Evolutionary conservation across 108 stramenopile genomes (phyloP).

Genomic region (Pseudonitzschia delicatissima): DNA sequence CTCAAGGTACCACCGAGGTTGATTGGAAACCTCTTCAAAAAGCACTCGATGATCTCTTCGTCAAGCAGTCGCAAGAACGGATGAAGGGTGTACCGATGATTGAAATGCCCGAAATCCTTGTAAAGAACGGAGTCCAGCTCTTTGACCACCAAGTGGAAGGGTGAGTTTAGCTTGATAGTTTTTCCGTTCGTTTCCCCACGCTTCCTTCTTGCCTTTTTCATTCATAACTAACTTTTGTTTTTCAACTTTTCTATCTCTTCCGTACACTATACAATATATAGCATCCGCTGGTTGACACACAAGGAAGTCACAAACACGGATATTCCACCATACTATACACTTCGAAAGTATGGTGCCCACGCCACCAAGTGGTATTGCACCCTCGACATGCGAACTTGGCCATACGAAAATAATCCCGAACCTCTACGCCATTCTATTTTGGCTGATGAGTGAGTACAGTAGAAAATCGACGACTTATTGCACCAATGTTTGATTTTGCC

Average conservation of each 20-base stretch:
- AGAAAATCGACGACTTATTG: no score
- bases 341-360: neutral
- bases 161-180: neutral
- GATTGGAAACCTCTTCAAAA: neutral
- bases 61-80: neutral
- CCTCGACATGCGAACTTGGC: neutral
- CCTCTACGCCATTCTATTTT: neutral
- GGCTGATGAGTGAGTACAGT: neutral
- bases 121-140: neutral
- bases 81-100: neutral
- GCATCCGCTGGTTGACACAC: neutral
- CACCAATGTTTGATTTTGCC: no score
- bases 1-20: no score
- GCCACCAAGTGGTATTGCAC: neutral
- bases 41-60: conserved; percentile 2
- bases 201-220: neutral
- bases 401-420: neutral
- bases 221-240: neutral
- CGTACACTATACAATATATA: neutral
- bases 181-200: neutral
- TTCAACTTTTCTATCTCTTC: neutral
- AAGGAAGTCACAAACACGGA: neutral
- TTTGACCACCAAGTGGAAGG: neutral
- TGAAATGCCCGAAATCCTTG: neutral
- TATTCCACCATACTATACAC: neutral